These are phyloP conservation scores for Heritiera littoralis DNA, from an alignment of 345 rosid genomes.

Conservation along the genomic window DNA sequence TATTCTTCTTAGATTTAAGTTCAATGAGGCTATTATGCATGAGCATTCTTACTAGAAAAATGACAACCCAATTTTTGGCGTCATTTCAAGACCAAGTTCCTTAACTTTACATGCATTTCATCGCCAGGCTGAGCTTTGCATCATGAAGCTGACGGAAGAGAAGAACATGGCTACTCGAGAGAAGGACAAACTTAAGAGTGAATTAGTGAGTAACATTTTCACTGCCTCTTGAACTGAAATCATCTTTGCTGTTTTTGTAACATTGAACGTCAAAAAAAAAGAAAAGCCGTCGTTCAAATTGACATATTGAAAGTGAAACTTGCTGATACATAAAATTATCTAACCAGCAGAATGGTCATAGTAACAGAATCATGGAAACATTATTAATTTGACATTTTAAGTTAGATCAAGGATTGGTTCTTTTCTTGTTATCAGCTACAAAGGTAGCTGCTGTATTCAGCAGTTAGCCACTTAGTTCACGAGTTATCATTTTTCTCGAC, in stretches of 20 bases:
- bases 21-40: neutral
- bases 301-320: neutral
- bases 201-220: slow-evolving; percentile 37
- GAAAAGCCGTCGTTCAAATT: neutral
- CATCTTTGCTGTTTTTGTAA: neutral
- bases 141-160: slow-evolving; percentile 44
- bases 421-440: neutral
- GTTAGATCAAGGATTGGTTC: neutral
- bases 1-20: neutral
- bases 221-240: neutral
- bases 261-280: neutral
- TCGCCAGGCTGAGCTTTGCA: slow-evolving; percentile 46
- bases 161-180: slow-evolving; percentile 32
- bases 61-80: neutral
- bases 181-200: slow-evolving; percentile 40
- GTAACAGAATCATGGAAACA: neutral
- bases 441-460: neutral
- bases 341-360: neutral
- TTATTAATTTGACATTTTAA: neutral
- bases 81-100: neutral
- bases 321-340: neutral
- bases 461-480: neutral
- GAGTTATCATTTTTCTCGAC: too few species aligned
- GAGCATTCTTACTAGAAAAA: neutral
- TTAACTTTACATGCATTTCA: neutral